Conservation (phyloP, 495 filamentous ascomycete genomes). For the Talaromyces adpressus region DNA sequence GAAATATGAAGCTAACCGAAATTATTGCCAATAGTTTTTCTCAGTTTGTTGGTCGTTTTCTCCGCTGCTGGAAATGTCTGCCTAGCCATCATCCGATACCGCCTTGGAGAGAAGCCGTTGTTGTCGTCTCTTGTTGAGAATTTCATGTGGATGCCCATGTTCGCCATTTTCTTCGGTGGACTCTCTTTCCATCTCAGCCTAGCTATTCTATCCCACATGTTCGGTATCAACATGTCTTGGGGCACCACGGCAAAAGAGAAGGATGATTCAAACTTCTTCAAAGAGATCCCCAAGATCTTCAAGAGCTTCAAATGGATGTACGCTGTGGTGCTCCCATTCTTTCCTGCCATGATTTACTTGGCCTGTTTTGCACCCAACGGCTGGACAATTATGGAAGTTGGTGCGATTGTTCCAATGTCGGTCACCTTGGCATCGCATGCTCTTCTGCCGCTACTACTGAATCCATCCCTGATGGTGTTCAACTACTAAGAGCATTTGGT, state of each 20-base stretch:
- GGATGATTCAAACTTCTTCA: conserved; percentile 72
- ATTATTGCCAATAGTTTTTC: conserved; percentile 2
- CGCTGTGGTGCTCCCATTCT: conserved; percentile 52
- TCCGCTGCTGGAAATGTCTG: conserved; percentile 40
- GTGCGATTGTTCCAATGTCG: conserved; percentile 74
- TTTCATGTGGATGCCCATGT: conserved; percentile 50
- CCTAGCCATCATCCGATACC: conserved; percentile 40
- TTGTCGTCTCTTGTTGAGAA: conserved; percentile 51
- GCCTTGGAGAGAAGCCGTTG: conserved; percentile 29
- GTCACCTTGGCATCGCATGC: conserved; percentile 64
- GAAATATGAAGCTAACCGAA: background rate
- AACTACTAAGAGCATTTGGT: conserved; percentile 47
- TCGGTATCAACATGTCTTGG: conserved; percentile 42
- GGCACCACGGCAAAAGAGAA: conserved; percentile 45
- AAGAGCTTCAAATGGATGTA: conserved; percentile 74
- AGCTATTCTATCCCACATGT: conserved; percentile 41
- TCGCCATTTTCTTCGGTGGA: conserved; percentile 43
- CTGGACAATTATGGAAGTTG: conserved; percentile 70
- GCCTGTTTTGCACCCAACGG: conserved; percentile 55
- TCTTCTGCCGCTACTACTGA: conserved; percentile 64
- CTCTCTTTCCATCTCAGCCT: conserved; percentile 37
- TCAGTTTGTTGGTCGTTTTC: conserved; percentile 38
- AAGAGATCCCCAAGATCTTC: conserved; percentile 69
- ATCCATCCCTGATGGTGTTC: conserved; percentile 77
- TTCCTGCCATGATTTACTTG: conserved; percentile 59